Conservation (phyloP, 805 yeast species). For the Kodamaea kakaduensis region DNA sequence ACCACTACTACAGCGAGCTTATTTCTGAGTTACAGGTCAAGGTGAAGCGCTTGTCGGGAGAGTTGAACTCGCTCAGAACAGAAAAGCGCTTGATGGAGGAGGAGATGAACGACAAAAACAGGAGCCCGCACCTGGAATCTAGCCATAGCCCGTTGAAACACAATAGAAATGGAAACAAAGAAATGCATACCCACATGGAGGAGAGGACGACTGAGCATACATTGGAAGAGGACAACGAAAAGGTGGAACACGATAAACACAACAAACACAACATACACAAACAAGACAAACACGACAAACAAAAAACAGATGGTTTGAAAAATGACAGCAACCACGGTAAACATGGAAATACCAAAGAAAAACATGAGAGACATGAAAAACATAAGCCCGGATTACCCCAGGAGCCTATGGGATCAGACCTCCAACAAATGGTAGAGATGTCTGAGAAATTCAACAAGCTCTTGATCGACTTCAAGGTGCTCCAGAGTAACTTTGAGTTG, state of each 20-base stretch:
- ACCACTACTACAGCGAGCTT: conserved; percentile 29
- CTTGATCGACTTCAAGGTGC: conserved; percentile 33
- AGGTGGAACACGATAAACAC: too few species aligned
- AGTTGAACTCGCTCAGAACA: conserved; percentile 12
- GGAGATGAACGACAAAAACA: neutral
- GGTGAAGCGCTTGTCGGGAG: conserved; percentile 18
- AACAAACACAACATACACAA: too few species aligned
- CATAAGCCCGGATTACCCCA: too few species aligned
- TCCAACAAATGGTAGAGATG: conserved; percentile 13
- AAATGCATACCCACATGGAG: too few species aligned
- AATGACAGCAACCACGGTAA: too few species aligned
- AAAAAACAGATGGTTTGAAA: too few species aligned
- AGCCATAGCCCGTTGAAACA: conserved; percentile 3
- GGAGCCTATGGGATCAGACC: conserved; percentile 7
- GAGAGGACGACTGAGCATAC: too few species aligned
- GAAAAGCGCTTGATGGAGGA: conserved; percentile 7
- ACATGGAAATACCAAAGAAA: too few species aligned
- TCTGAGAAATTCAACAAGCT: conserved; percentile 28
- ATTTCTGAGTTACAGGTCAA: conserved; percentile 30
- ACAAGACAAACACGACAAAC: too few species aligned
- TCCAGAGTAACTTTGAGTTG: conserved; percentile 49
- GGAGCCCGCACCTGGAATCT: neutral
- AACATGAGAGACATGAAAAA: too few species aligned
- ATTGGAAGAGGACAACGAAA: too few species aligned
- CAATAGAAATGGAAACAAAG: too few species aligned